These are phyloP conservation scores for Salvia miltiorrhiza DNA, from an alignment of 257 asterid species.

Conservation along the genomic window DNA sequence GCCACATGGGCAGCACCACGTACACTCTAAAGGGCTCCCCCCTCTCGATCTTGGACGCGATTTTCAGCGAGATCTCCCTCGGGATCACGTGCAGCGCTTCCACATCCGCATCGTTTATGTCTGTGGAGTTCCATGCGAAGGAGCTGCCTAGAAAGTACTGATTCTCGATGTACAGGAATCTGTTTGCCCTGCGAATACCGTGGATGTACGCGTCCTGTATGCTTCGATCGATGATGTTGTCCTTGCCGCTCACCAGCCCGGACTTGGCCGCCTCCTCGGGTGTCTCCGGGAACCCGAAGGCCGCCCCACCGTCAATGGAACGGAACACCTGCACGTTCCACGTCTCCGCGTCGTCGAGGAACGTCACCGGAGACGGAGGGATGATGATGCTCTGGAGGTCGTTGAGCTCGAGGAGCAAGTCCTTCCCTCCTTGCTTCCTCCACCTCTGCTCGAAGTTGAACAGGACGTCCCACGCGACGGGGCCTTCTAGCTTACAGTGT, in stretches of 20 bases:
- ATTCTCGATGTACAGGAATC: slow-evolving; percentile 64
- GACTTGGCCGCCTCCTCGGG: slow-evolving; percentile 63
- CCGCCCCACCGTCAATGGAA: slow-evolving; percentile 82
- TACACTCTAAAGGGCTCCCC: slow-evolving; percentile 62
- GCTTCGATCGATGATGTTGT: slow-evolving; percentile 64
- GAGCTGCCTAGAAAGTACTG: slow-evolving; percentile 78
- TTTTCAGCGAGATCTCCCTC: slow-evolving; percentile 60
- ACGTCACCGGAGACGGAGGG: slow-evolving; percentile 53
- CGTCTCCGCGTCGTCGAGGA: slow-evolving; percentile 55
- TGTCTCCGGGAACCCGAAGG: slow-evolving; percentile 62
- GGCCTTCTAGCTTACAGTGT: slow-evolving; percentile 59
- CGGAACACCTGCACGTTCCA: slow-evolving; percentile 77
- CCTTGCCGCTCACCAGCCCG: slow-evolving; percentile 70
- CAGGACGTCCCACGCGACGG: slow-evolving; percentile 72
- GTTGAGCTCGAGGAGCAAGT: slow-evolving; percentile 38
- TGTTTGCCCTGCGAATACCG: slow-evolving; percentile 65
- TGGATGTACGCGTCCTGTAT: slow-evolving; percentile 72
- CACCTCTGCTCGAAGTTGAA: slow-evolving; percentile 73
- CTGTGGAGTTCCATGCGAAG: slow-evolving; percentile 52
- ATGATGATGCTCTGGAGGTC: slow-evolving; percentile 39
- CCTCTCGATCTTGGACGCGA: slow-evolving; percentile 54
- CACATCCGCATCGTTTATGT: slow-evolving; percentile 46
- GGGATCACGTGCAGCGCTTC: slow-evolving; percentile 63
- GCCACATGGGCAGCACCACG: slow-evolving; percentile 78
- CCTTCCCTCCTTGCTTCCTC: slow-evolving; percentile 55